Conservation (phyloP, 1,284 basidiomycete genomes). For the Puccinia hordei region DNA sequence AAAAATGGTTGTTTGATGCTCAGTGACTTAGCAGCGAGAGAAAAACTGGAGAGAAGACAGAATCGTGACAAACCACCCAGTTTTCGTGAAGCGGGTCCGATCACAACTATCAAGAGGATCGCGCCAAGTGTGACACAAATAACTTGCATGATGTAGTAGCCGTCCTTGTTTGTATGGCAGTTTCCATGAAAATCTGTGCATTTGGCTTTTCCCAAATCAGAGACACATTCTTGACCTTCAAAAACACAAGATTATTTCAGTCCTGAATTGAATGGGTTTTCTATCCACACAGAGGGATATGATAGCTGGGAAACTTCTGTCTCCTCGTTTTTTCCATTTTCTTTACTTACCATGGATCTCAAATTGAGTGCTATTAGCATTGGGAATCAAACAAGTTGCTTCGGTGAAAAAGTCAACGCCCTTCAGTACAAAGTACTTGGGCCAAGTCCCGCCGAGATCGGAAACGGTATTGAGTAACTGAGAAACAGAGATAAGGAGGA, state of each 20-base stretch:
- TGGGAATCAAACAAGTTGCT: constrained; percentile 72
- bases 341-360: constrained; percentile 41
- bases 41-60: no score
- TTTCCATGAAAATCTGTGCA: constrained; percentile 76
- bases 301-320: not conserved
- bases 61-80: constrained; percentile 74
- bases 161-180: constrained; percentile 82
- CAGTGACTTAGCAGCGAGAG: no score
- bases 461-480: constrained; percentile 92
- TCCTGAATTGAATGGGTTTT: not conserved
- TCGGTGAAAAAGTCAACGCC: constrained; percentile 83
- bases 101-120: constrained; percentile 72
- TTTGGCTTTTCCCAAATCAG: constrained; percentile 78
- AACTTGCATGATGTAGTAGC: constrained; percentile 83
- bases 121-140: constrained; percentile 77
- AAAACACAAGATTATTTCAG: constrained; percentile 51
- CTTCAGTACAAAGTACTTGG: constrained; percentile 87
- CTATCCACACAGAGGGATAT: not conserved
- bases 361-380: constrained; percentile 5
- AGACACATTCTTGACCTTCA: constrained; percentile 78
- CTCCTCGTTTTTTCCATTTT: not conserved
- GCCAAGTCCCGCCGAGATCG: constrained; percentile 98
- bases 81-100: constrained; percentile 78
- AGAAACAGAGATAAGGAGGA: not conserved
- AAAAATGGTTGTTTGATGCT: not conserved